Conservation (phyloP, 352 stramenopile species). For the Pythium vanterpoolii region DNA sequence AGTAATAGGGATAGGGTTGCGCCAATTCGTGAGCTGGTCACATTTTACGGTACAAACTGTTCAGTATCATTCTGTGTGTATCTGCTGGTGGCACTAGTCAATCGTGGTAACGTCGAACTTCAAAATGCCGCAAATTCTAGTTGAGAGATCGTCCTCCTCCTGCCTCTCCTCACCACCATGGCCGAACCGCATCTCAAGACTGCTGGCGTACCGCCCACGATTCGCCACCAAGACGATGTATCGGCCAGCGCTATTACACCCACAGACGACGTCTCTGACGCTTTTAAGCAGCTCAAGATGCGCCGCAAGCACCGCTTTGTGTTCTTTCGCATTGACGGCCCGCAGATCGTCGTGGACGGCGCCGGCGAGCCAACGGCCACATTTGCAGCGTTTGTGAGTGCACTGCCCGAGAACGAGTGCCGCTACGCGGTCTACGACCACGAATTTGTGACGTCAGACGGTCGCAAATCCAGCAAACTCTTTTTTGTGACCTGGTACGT, state of each 20-base stretch:
- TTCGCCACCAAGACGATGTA: slow-evolving; percentile 73
- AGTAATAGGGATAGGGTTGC: background rate
- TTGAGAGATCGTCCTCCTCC: background rate
- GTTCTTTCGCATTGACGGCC: slow-evolving; percentile 78
- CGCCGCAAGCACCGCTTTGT: slow-evolving; percentile 82
- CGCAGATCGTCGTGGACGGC: slow-evolving; percentile 60
- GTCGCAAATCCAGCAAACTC: slow-evolving; percentile 84
- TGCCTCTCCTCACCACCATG: slow-evolving; percentile 28
- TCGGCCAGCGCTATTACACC: slow-evolving; percentile 68
- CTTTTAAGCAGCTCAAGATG: slow-evolving; percentile 90
- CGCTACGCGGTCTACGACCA: slow-evolving; percentile 88
- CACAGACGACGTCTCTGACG: slow-evolving; percentile 45
- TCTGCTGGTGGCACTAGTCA: slow-evolving; percentile 9
- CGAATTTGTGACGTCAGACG: slow-evolving; percentile 70
- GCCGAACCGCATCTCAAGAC: slow-evolving; percentile 86
- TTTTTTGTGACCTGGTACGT: slow-evolving; percentile 83
- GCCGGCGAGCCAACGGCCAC: slow-evolving; percentile 44
- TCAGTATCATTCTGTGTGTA: background rate
- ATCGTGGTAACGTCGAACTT: background rate
- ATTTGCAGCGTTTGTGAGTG: slow-evolving; percentile 49
- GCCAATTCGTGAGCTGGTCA: background rate
- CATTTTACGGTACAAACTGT: background rate
- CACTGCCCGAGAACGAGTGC: slow-evolving; percentile 78
- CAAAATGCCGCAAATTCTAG: slow-evolving; percentile 1
- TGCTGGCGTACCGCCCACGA: slow-evolving; percentile 68